Conservation (phyloP, 2,329 filamentous ascomycete genomes). For the Phyllosticta capitalensis region DNA sequence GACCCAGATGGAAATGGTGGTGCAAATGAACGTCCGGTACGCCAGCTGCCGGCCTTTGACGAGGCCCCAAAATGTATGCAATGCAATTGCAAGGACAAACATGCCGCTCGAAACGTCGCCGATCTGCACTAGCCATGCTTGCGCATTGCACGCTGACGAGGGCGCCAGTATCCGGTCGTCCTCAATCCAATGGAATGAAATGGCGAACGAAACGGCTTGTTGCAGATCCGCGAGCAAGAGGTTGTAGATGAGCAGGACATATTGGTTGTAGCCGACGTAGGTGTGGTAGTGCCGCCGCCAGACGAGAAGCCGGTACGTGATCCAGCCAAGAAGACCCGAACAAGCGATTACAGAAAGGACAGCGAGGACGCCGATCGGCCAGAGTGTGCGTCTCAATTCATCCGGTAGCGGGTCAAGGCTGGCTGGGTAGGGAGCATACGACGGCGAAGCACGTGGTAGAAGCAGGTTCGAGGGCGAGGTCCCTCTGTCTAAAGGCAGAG, state of each 20-base stretch:
- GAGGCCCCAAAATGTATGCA: constrained; percentile 44
- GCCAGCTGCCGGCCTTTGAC: constrained; percentile 38
- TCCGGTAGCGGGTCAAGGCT: constrained; percentile 24
- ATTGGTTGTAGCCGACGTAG: constrained; percentile 46
- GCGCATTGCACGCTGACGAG: constrained; percentile 38
- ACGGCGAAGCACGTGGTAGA: not conserved
- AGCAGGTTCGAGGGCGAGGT: not conserved
- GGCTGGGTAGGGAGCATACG: constrained; percentile 19
- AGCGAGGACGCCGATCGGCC: constrained; percentile 38
- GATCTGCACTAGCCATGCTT: constrained; percentile 44
- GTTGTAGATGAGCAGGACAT: constrained; percentile 46
- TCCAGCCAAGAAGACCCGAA: constrained; percentile 35
- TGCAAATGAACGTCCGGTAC: constrained; percentile 35
- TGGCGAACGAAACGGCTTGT: constrained; percentile 41
- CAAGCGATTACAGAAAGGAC: constrained; percentile 39
- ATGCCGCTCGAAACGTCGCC: constrained; percentile 45
- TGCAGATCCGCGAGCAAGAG: constrained; percentile 45
- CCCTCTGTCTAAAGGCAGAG: not conserved
- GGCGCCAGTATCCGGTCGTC: constrained; percentile 35
- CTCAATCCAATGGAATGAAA: constrained; percentile 40
- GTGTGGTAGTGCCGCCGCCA: constrained; percentile 40
- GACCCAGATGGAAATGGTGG: constrained; percentile 37
- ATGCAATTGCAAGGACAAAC: constrained; percentile 44
- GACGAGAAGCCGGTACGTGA: constrained; percentile 42
- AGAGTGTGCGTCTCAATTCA: constrained; percentile 31